Conservation (phyloP, 2,329 filamentous ascomycete species). For the Fusarium dimerum region DNA sequence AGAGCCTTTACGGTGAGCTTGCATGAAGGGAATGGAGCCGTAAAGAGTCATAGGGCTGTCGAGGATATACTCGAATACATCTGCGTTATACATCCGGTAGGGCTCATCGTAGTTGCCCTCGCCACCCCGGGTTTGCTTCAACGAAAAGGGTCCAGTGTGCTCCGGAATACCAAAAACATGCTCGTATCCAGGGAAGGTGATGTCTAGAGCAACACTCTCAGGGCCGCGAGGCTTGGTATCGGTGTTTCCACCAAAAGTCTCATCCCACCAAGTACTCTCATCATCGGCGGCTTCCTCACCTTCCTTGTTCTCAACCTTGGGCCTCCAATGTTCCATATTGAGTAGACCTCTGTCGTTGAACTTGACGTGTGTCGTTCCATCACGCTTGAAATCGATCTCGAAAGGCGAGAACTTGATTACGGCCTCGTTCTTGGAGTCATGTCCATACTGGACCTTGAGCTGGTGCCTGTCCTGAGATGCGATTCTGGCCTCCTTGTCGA, state of each 20-base stretch:
- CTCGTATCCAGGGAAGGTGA: slow-evolving; percentile 87
- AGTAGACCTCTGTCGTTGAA: slow-evolving; percentile 88
- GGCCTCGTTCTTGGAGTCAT: slow-evolving; percentile 74
- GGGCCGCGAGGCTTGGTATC: slow-evolving; percentile 94
- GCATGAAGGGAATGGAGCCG: slow-evolving; percentile 96
- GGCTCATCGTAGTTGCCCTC: slow-evolving; percentile 84
- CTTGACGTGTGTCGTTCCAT: slow-evolving; percentile 78
- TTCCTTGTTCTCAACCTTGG: slow-evolving; percentile 70
- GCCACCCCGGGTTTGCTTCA: slow-evolving; percentile 88
- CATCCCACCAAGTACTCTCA: slow-evolving; percentile 97
- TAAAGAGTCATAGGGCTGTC: slow-evolving; percentile 99
- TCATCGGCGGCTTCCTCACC: slow-evolving; percentile 65
- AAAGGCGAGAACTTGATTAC: slow-evolving; percentile 84
- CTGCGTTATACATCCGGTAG: slow-evolving; percentile 92
- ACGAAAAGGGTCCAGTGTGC: slow-evolving; percentile 82
- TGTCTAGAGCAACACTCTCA: slow-evolving; percentile 88
- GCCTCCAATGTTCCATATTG: slow-evolving; percentile 94
- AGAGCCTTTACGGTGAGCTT: slow-evolving; percentile 90
- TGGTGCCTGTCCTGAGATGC: slow-evolving; percentile 65
- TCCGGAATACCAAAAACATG: slow-evolving; percentile 95
- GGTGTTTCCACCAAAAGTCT: slow-evolving; percentile 91
- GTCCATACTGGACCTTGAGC: slow-evolving; percentile 79
- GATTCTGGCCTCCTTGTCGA: slow-evolving; percentile 72
- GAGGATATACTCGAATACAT: slow-evolving; percentile 97
- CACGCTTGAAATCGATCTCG: slow-evolving; percentile 80